Evolutionary conservation across 495 filamentous ascomycete species (phyloP), one percentile per base, ranked within the genome.

Genomic region (Amorphotheca resinae): DNA sequence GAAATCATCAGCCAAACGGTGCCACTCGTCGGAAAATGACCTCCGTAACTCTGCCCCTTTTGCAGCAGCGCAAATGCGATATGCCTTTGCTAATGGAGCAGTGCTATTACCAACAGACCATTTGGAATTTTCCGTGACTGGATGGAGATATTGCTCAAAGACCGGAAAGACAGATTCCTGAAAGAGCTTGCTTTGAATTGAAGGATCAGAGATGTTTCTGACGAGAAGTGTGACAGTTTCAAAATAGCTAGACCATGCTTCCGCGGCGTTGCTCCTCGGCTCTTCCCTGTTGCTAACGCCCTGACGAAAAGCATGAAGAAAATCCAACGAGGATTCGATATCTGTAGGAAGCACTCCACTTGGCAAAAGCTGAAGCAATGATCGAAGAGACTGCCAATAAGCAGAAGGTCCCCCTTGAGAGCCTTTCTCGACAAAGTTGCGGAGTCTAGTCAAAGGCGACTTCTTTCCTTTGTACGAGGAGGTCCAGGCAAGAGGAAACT

Each of bases 241-340:
- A 30, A 86, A 67, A 59, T 95, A 98, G 1, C 72, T 66, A 15
- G 65, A 69, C 80, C 84, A 93, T 15, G 81, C 88, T 35, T 70
- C 59, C 35, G 62, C 56, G 6, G 76, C 62, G 59, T 86, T 85
- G 21, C 68, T 58, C 6, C 73, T 70, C 0, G 77, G 74, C 52
- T 95, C 89, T 22, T 87, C 82, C 48, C 80, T 80, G 41, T 66
- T 77, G 4, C 63, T 65, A 11, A 95, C 66, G 1, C 86, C 89
- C 21, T 69, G 65, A 42, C 76, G 73, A 34, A 89, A 61, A 22
- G 80, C 74, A 25, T 70, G 63, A 11, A 85, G 62, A 8, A 94
- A 63, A 8, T 68, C 61, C 8, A 69, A 56, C 18, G 75, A 66
- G 1, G 59, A 56, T 1, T 76, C 66, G 2, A 59, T 53, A 14